These are phyloP conservation scores for Alternaria arborescens DNA, from an alignment of 2,329 filamentous ascomycete genomes.

Conservation along the genomic window DNA sequence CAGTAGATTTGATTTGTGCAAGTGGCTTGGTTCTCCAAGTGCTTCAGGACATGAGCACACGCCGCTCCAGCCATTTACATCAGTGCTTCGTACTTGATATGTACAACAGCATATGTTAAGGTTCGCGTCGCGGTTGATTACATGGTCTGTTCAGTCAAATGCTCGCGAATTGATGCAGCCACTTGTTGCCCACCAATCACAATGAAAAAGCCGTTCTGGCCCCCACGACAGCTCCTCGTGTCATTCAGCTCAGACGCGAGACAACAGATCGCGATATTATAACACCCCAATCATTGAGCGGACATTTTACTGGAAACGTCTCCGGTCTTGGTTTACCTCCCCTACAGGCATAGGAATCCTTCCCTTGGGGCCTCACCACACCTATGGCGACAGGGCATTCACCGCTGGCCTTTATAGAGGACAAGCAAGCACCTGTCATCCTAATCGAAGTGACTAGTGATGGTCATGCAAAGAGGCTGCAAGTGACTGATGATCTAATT, in stretches of 20 bases:
- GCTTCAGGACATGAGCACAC: not conserved
- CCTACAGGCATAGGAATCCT: too few species aligned
- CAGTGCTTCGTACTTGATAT: not conserved
- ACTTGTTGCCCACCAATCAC: not conserved
- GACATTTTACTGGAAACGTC: too few species aligned
- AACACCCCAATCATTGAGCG: too few species aligned
- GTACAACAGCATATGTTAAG: not conserved
- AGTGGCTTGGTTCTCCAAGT: not conserved
- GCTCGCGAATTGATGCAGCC: not conserved
- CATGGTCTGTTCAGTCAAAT: not conserved
- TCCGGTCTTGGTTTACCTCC: too few species aligned
- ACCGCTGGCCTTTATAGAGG: not conserved
- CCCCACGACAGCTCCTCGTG: not conserved
- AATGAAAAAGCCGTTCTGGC: not conserved
- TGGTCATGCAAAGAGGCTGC: not conserved
- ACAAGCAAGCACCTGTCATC: not conserved
- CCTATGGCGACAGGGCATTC: not conserved
- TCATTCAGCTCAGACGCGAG: not conserved
- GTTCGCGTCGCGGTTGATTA: not conserved
- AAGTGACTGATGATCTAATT: slow-evolving; percentile 1
- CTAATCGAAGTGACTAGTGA: slow-evolving; percentile 5
- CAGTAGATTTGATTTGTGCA: not conserved
- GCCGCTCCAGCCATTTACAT: not conserved
- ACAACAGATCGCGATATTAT: not conserved
- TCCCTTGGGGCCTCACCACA: too few species aligned